Base-by-base conservation (phyloP, 768 basidiomycete genomes). In the Suillus sp. region DNA sequence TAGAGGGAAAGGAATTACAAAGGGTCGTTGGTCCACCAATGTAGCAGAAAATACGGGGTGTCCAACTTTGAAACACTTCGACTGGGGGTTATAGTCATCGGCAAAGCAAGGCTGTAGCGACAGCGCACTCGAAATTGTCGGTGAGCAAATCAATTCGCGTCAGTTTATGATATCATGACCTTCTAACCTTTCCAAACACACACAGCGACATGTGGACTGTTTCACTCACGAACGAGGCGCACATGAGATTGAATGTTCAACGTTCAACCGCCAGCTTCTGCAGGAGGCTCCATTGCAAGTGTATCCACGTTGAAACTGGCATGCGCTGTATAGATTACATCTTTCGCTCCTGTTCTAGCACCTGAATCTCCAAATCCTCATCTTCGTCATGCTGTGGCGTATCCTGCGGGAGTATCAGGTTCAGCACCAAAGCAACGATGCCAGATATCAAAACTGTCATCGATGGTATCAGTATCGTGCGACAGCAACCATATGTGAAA, bases 381-480 rank as follows among this genome's bases (percentile, higher is more conserved):
- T 74, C 77, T 25, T 67, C 73, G 5, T 65, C 70, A 14, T 74
- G 71, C 38, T 65, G 64, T 16, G 35, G 4, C 3, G 7, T 16
- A 40, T 78, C 78, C 11, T 69, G 70, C 0, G 88, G 87, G 22
- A 91, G 69, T 5, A 90, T 75, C 38, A 83, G 66, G 66, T 89
- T 90, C 43, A 90, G 78, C 10, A 86, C 42, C 13, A 82, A 81
- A 7, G 86, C 87, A 6, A 86, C 80, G 62, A 89, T 71, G 10
- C 86, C 89, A 0, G 86, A 74, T 47, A 80, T 77, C 55, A 90
- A 74, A 72, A 87, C 87, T 88, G 65, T 7, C 42, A 37, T 6
- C 61, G 37, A 59, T 10, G 45, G 13, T 6, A 62, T 64, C 20
- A 62, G 51, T 32, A 32, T 30, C 50, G 35, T 34, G 37, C 38